Conservation (phyloP, 2,329 filamentous ascomycete genomes). For the Calonectria pteridis region DNA sequence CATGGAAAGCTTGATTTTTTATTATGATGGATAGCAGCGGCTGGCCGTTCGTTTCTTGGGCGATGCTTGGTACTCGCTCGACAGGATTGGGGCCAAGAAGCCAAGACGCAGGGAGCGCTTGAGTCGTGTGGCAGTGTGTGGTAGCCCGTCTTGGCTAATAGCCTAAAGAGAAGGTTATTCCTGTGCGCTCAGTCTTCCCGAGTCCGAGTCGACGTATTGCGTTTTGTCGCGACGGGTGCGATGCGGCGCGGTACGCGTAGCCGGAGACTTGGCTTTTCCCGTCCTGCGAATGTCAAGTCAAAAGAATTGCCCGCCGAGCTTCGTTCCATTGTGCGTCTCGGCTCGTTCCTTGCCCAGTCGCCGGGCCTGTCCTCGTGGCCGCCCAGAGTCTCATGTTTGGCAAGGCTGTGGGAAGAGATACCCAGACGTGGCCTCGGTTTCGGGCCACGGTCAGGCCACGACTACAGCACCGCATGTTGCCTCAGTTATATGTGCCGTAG, state of each 20-base stretch:
- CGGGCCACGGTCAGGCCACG: conserved; percentile 3
- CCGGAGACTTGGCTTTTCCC: conserved; percentile 7
- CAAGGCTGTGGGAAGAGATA: not conserved
- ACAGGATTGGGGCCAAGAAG: not conserved
- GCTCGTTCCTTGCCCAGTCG: not conserved
- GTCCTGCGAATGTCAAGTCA: not conserved
- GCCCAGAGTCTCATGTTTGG: not conserved
- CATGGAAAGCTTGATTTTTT: conserved; percentile 35
- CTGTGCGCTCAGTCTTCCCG: not conserved
- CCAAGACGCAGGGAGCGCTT: conserved; percentile 20
- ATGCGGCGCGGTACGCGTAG: conserved; percentile 7
- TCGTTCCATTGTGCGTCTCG: not conserved
- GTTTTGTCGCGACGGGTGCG: not conserved
- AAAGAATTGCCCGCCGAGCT: not conserved
- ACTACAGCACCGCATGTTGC: not conserved
- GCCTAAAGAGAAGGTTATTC: conserved; percentile 16
- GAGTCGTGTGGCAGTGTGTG: conserved; percentile 40
- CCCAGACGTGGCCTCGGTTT: not conserved
- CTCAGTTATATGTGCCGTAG: not conserved
- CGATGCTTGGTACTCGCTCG: not conserved
- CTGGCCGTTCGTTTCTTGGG: not conserved
- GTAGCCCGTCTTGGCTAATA: conserved; percentile 38
- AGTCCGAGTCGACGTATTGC: not conserved
- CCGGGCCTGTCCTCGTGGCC: not conserved
- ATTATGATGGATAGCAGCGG: not conserved